These are phyloP conservation scores for Pseudogymnoascus sp. DNA, from an alignment of 2,329 filamentous ascomycete genomes.

Conservation along the genomic window DNA sequence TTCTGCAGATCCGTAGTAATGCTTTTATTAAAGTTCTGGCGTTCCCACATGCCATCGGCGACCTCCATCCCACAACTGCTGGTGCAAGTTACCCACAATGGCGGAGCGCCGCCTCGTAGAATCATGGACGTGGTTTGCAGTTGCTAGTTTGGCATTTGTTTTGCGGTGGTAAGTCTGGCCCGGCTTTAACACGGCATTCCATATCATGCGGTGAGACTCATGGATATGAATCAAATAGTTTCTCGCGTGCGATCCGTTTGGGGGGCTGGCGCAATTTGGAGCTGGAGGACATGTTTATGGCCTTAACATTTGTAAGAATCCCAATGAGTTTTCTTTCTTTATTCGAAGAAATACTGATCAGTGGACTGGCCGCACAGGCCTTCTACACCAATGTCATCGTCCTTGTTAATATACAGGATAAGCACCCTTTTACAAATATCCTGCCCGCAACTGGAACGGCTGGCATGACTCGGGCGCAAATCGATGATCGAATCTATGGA, in stretches of 20 bases:
- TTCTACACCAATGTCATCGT: neutral
- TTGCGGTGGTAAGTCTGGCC: conserved; percentile 34
- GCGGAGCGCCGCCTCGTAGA: conserved; percentile 23
- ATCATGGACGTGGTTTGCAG: conserved; percentile 40
- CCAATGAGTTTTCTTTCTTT: neutral
- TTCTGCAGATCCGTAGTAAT: neutral
- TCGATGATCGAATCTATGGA: conserved; percentile 31
- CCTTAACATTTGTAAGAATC: conserved; percentile 42
- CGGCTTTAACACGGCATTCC: neutral
- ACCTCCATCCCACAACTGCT: neutral
- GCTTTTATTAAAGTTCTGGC: neutral
- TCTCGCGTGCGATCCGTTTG: conserved; percentile 34
- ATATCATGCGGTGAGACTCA: neutral
- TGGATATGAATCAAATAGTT: conserved; percentile 16
- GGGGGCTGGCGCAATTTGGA: conserved; percentile 45
- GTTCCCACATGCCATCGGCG: neutral
- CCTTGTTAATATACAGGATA: neutral
- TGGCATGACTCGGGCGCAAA: conserved; percentile 10
- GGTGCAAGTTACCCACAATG: neutral
- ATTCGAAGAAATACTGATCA: neutral
- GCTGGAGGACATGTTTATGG: conserved; percentile 49
- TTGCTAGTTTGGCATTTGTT: conserved; percentile 35
- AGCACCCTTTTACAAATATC: neutral
- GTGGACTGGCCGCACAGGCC: neutral
- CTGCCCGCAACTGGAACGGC: neutral